Percentiles rank a stretch among this genome's conserved stretches.
Conservation (phyloP, 2,329 filamentous ascomycete genomes). For the Periconia sp. region DNA sequence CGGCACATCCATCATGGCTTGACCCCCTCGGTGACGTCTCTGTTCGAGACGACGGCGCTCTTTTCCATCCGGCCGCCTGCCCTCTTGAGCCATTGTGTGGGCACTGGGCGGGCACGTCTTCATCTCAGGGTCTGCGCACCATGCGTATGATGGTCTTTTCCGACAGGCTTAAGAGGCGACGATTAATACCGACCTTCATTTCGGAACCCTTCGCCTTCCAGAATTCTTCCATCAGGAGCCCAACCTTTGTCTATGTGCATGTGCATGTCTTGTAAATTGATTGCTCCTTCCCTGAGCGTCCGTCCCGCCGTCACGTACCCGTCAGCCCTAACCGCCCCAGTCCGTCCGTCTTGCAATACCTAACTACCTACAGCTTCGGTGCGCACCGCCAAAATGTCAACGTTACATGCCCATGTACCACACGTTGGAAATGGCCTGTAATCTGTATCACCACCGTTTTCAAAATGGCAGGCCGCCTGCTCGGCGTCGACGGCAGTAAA, state of each 20-base stretch:
- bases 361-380: no score
- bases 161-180: background rate
- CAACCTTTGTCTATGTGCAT: background rate
- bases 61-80: background rate
- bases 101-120: background rate
- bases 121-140: background rate
- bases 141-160: background rate
- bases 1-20: no score
- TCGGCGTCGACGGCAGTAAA: background rate
- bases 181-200: background rate
- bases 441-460: background rate
- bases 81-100: background rate
- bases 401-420: no score
- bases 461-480: background rate
- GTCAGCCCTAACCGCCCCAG: background rate
- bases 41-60: background rate
- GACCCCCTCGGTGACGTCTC: background rate
- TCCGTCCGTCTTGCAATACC: background rate
- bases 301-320: no score
- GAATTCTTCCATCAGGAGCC: constrained; percentile 1
- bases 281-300: no score
- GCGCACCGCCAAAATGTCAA: no score
- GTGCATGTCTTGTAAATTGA: no score
- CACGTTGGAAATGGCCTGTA: background rate
- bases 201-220: background rate